Evolutionary conservation across 345 rosid species (phyloP), one percentile per base, ranked within the genome.

Genomic region (Lumnitzera racemosa): DNA sequence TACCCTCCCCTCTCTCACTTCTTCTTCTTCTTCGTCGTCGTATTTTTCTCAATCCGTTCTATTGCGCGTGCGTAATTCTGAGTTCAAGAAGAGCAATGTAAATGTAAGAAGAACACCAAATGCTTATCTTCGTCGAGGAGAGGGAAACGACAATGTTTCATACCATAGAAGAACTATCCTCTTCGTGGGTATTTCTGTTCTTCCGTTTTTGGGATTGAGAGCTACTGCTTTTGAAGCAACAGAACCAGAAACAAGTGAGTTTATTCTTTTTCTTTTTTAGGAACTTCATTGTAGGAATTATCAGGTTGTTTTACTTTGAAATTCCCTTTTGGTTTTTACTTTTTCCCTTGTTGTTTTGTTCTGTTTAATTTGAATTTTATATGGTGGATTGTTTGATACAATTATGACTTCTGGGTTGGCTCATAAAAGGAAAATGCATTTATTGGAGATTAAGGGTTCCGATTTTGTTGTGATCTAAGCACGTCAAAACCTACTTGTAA

Each of bases 181-280:
- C 13, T 75, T 87, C 27, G 71, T 85, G 64, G 92, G 96, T 56
- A 55, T 82, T 70, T 82, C 97, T 9, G 80, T 78, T 68, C 83
- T 87, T 68, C 96, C 96, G 7, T 77, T 85, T 49, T 63, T 85
- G 63, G 80, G 74, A 56, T 70, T 74, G 66, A 74, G 70, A 55
- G 84, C 83, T 62, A 53, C 53, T 51, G 86, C 84, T 67, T 65
- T 81, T 55, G 75, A 78, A 24, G 62, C 61, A 61, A 49, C 50
- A 24, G 64, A 61, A 13, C 10, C 71, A 53, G 64, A 61, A 13
- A 11, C 71, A 53, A 63, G 86, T 78, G 49, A 83, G 83, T 64
- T 59, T 20, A 20, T 31, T 57, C 16, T 17, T 31, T 59, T 49
- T 0, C 13, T 52, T 56, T 54, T 25, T 16, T 46, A 31, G 27